Percentiles rank a stretch among this genome's conserved stretches.
Conservation (phyloP, 495 filamentous ascomycete species). For the Pyrenopolyporus hunteri region DNA sequence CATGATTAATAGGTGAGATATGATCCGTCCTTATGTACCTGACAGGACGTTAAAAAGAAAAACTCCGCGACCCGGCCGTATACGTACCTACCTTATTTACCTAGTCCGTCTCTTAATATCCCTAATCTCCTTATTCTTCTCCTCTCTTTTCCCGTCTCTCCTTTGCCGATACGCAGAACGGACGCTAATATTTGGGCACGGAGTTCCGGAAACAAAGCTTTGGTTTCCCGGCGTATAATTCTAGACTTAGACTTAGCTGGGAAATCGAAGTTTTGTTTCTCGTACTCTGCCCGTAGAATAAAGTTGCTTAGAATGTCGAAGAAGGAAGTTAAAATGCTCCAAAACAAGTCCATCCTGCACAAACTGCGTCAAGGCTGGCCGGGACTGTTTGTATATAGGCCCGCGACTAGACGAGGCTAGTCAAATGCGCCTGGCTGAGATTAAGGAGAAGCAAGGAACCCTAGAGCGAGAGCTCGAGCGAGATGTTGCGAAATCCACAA, state of each 20-base stretch:
- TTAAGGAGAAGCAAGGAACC: slow-evolving; percentile 72
- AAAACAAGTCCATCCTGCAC: slow-evolving; percentile 70
- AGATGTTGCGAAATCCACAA: slow-evolving; percentile 52
- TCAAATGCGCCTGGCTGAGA: slow-evolving; percentile 66
- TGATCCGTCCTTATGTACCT: neutral
- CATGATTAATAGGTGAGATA: slow-evolving; percentile 60
- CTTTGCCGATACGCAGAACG: neutral
- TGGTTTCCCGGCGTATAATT: slow-evolving; percentile 8
- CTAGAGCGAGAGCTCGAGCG: slow-evolving; percentile 66
- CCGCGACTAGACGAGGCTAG: slow-evolving; percentile 64
- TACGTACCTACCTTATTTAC: neutral
- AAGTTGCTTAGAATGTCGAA: slow-evolving; percentile 64
- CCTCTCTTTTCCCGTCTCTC: neutral
- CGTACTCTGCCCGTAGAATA: slow-evolving; percentile 51
- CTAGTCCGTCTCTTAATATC: neutral
- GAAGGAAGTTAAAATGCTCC: slow-evolving; percentile 81
- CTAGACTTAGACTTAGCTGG: slow-evolving; percentile 38
- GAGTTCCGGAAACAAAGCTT: slow-evolving; percentile 27
- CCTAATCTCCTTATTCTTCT: neutral
- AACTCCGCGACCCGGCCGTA: neutral
- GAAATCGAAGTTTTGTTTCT: slow-evolving; percentile 61
- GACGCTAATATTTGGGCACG: slow-evolving; percentile 25
- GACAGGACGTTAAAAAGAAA: neutral
- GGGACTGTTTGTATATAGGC: slow-evolving; percentile 70
- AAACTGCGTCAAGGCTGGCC: slow-evolving; percentile 66